Evolutionary conservation across 495 filamentous ascomycete genomes (phyloP).

Genomic region (Tuber calosporum): DNA sequence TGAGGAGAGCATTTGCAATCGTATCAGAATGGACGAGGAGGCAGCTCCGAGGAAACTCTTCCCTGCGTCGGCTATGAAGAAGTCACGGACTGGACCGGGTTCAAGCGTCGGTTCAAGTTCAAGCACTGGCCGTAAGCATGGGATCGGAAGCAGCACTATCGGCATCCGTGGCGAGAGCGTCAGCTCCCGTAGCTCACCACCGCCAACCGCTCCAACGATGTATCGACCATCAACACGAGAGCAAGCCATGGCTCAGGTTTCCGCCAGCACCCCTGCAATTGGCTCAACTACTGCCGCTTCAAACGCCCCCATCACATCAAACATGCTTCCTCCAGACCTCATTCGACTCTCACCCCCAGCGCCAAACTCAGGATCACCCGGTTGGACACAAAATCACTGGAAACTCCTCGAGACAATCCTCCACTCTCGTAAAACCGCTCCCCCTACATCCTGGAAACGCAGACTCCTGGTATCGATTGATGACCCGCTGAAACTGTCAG

Average conservation of each 20-base stretch:
- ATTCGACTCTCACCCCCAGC: conserved; percentile 3
- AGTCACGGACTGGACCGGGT: conserved; percentile 2
- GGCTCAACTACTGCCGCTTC: neutral
- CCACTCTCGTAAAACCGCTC: conserved; percentile 4
- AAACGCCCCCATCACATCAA: conserved; percentile 1
- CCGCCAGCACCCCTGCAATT: neutral
- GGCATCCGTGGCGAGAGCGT: neutral
- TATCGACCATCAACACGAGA: conserved; percentile 7
- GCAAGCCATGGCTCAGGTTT: neutral
- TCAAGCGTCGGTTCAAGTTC: conserved; percentile 6
- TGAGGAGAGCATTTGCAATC: conserved; percentile 28
- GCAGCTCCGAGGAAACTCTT: conserved; percentile 12
- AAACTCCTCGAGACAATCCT: conserved; percentile 26
- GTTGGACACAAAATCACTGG: conserved; percentile 28
- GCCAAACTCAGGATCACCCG: neutral
- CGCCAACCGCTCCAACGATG: conserved; percentile 8
- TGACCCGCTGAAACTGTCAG: conserved; percentile 17
- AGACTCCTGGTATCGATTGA: conserved; percentile 28
- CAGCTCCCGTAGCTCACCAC: neutral
- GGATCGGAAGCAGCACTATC: neutral
- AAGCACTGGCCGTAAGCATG: neutral
- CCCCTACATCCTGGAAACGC: neutral
- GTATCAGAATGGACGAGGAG: conserved; percentile 2
- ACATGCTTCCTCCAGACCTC: conserved; percentile 8
- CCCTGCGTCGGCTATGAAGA: conserved; percentile 10